Conservation (phyloP, 2,329 filamentous ascomycete species). For the Arthroderma sp. region DNA sequence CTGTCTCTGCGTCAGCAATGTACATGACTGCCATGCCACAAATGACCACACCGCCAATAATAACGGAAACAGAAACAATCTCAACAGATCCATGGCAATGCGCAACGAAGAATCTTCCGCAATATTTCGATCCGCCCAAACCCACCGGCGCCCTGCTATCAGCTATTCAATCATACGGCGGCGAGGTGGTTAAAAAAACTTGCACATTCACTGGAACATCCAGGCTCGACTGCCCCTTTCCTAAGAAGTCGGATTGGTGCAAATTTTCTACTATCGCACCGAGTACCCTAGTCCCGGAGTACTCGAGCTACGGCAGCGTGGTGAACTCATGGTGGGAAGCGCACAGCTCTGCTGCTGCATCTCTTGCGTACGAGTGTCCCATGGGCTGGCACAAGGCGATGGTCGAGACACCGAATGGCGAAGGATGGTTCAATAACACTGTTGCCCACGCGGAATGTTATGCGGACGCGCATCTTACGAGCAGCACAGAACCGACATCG, state of each 20-base stretch:
- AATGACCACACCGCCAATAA: no score
- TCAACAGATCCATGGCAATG: neutral
- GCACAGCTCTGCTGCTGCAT: constrained; percentile 3
- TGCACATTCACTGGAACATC: neutral
- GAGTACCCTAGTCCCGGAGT: neutral
- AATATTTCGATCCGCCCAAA: constrained; percentile 1
- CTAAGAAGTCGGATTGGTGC: constrained; percentile 2
- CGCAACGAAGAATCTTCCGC: constrained; percentile 1
- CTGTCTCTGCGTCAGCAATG: no score
- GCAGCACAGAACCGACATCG: neutral
- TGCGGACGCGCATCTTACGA: constrained; percentile 1
- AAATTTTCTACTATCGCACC: neutral
- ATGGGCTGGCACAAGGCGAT: neutral
- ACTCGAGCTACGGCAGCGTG: constrained; percentile 1
- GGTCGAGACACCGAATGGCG: constrained; percentile 1
- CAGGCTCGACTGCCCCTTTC: constrained; percentile 1
- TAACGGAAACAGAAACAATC: no score
- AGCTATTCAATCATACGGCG: neutral
- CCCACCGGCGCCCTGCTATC: neutral
- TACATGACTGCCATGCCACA: no score
- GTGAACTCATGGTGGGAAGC: constrained; percentile 2
- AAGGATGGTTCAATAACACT: constrained; percentile 3
- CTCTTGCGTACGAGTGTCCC: neutral
- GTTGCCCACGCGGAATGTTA: constrained; percentile 1
- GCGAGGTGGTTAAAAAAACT: neutral